Evolutionary conservation across 495 filamentous ascomycete species (phyloP).

Genomic region (Xanthoparmelia taractica): DNA sequence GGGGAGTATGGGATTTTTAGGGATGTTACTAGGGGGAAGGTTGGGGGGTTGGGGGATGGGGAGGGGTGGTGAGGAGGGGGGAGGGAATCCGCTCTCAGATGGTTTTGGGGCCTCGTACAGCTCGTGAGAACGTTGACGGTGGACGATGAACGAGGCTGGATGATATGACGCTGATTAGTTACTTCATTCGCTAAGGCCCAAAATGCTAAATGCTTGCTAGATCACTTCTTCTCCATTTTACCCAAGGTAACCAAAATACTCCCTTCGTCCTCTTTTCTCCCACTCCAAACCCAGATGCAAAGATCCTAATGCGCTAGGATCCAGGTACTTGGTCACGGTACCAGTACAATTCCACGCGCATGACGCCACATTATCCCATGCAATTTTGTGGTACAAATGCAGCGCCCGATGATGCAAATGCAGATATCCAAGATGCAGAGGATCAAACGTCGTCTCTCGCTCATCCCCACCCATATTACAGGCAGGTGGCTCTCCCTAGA

Average conservation of each 20-base stretch:
- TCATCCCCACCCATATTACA: neutral
- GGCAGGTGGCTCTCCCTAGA: constrained; percentile 6
- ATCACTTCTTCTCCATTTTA: neutral
- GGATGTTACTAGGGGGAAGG: constrained; percentile 29
- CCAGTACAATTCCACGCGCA: neutral
- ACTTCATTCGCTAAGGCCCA: neutral
- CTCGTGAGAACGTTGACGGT: too few species aligned
- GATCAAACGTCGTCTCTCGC: neutral
- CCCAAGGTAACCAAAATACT: neutral
- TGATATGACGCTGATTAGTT: too few species aligned
- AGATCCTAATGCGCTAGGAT: neutral
- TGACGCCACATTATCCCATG: neutral
- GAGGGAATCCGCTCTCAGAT: neutral
- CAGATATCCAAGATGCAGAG: neutral
- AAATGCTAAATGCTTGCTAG: neutral
- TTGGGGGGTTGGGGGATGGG: constrained; percentile 27
- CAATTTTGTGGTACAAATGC: constrained; percentile 2
- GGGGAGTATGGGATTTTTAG: constrained; percentile 18
- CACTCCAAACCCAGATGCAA: neutral
- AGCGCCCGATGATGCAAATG: constrained; percentile 2
- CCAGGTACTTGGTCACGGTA: neutral
- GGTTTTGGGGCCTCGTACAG: too few species aligned
- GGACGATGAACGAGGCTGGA: too few species aligned
- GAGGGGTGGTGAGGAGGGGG: constrained; percentile 19
- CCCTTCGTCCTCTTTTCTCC: neutral